These are phyloP conservation scores for Pezicula carpinea DNA, from an alignment of 2,329 filamentous ascomycete species.

Conservation along the genomic window DNA sequence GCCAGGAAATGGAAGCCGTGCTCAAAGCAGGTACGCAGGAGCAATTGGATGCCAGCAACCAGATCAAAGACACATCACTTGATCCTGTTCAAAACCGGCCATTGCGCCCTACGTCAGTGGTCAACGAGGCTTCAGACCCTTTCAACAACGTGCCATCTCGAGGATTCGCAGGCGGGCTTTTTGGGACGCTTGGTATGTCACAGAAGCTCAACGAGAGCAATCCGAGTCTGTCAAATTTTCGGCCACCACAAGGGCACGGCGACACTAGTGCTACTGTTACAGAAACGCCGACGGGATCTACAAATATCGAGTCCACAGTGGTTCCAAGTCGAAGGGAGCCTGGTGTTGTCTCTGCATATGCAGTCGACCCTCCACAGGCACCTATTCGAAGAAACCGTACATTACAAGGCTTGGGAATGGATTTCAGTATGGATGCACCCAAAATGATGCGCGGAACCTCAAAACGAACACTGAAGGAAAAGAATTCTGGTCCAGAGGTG, in stretches of 20 bases:
- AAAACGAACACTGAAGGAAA: conserved; percentile 25
- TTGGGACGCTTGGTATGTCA: conserved; percentile 25
- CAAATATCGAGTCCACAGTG: conserved; percentile 30
- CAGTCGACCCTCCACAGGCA: conserved; percentile 42
- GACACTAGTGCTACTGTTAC: conserved; percentile 46
- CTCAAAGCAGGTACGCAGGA: conserved; percentile 30
- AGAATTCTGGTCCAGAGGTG: conserved; percentile 15
- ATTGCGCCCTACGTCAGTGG: conserved; percentile 17
- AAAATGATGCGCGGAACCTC: conserved; percentile 29
- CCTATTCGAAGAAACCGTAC: conserved; percentile 34
- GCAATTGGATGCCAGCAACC: conserved; percentile 16
- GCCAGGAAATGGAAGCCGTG: conserved; percentile 53
- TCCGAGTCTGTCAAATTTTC: conserved; percentile 29
- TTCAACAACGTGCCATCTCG: conserved; percentile 27
- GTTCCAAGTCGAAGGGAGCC: conserved; percentile 24
- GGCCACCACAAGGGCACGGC: conserved; percentile 20
- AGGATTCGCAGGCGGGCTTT: conserved; percentile 25
- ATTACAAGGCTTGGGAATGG: conserved; percentile 28
- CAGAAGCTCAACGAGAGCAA: conserved; percentile 31
- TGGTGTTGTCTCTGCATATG: conserved; percentile 21
- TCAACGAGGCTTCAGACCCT: conserved; percentile 26
- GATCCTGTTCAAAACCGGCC: conserved; percentile 24
- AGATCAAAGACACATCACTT: conserved; percentile 13
- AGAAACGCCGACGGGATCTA: conserved; percentile 57
- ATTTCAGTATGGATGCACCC: conserved; percentile 28